Base-by-base conservation (phyloP, 768 basidiomycete species). In the Boletus subcaerulescens region DNA sequence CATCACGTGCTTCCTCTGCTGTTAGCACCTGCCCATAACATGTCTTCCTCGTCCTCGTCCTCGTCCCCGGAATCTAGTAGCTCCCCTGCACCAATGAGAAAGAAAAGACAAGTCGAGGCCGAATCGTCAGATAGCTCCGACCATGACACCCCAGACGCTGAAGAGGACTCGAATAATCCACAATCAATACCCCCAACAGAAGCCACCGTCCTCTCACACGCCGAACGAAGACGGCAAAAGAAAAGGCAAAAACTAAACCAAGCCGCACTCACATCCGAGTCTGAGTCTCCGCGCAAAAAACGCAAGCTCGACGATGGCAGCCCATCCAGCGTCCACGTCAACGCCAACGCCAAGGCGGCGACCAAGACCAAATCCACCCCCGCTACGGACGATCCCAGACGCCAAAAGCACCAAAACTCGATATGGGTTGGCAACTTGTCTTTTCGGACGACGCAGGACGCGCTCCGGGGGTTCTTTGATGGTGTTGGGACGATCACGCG, bases 371-470 rank as follows among this genome's bases (percentile, higher is more conserved):
- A 47, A n/a, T 5, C 39, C 10, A 11, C 10, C 2, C 4, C 43
- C 7, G 32, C 48, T 12, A 22, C 40, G 13, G 65, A 57, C 50
- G 46, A 55, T 40, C 24, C 56, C 38, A 48, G 56, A 61, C 58
- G 65, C 52, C 60, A 58, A 65, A 86, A 85, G 69, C 83, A 88
- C 24, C 84, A 91, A 70, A 85, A 95, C 68, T 95, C 92, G 5
- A 79, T 98, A 45, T 98, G 96, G 96, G 89, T 98, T 31, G 96
- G 96, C 40, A 98, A 98, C 72, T 67, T 98, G 69, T 80, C 89
- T 7, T 98, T 89, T 79, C 89, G 88, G 72, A 98, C 96, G 48
- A 90, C 87, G 0, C 75, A 79, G 53, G 83, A 88, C 12, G 75
- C 86, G n/a, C 73, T 98, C 32, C 79, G 76, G 40, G 64, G 61